Conservation (phyloP, 2,329 filamentous ascomycete species). For the Curvularia hawaiiensis region DNA sequence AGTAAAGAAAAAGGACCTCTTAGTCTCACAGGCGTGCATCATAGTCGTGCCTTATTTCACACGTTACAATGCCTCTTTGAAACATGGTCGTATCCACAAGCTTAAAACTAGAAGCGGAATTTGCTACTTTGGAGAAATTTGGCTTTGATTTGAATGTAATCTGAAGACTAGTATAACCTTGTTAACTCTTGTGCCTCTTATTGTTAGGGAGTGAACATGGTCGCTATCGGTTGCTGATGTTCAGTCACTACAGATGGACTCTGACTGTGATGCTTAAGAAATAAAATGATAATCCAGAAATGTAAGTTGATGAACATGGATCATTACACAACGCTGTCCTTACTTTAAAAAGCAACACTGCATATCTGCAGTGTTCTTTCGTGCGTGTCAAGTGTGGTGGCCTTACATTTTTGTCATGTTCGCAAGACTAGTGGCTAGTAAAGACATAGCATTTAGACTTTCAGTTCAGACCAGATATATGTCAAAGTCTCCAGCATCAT, state of each 20-base stretch:
- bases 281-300: not conserved
- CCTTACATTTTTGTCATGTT: not conserved
- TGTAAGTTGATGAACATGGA: not conserved
- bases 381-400: not conserved
- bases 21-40: not conserved
- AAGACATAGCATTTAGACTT: not conserved
- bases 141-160: not conserved
- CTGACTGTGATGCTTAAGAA: too few relatives aligned
- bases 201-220: not conserved
- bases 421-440: not conserved
- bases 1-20: not conserved
- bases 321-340: not conserved
- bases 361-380: not conserved
- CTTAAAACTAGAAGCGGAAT: not conserved
- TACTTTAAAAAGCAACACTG: not conserved
- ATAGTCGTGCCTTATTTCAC: not conserved
- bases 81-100: not conserved
- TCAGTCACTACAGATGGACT: not conserved
- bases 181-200: not conserved
- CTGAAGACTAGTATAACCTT: not conserved
- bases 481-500: not conserved
- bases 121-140: not conserved
- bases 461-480: not conserved
- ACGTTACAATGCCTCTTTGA: not conserved
- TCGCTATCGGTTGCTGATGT: not conserved